These are phyloP conservation scores for Taphrina populina DNA, from an alignment of 1,139 yeast species.

Conservation along the genomic window DNA sequence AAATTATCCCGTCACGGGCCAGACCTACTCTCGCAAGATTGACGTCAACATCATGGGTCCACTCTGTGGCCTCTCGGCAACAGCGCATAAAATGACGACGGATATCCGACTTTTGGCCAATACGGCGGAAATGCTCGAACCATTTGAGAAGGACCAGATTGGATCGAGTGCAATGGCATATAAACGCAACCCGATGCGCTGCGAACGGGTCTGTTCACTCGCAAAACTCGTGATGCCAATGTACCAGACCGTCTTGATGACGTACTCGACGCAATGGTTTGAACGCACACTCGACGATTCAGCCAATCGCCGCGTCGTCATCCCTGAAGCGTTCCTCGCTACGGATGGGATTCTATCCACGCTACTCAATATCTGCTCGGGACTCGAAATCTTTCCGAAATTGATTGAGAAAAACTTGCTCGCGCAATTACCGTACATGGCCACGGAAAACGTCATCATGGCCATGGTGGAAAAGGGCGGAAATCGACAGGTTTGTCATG, in stretches of 20 bases:
- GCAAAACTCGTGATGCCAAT: conserved; percentile 92
- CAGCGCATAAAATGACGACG: conserved; percentile 97
- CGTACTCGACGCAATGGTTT: conserved; percentile 98
- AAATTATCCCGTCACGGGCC: conserved; percentile 97
- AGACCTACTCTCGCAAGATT: conserved; percentile 95
- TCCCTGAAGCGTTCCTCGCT: conserved; percentile 94
- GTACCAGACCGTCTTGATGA: conserved; percentile 89
- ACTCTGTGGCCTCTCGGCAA: conserved; percentile 89
- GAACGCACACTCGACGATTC: conserved; percentile 98
- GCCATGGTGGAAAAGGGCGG: conserved; percentile 99
- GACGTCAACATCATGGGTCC: conserved; percentile 94
- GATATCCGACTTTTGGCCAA: conserved; percentile 94
- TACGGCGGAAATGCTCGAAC: conserved; percentile 96
- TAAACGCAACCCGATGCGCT: conserved; percentile 99
- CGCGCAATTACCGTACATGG: conserved; percentile 98
- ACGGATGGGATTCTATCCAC: conserved; percentile 92
- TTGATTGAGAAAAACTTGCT: conserved; percentile 94
- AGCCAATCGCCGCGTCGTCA: conserved; percentile 94
- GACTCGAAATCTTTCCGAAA: conserved; percentile 96
- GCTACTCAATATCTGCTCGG: conserved; percentile 85
- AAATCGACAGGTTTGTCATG: conserved; percentile 93
- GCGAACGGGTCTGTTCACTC: conserved; percentile 96
- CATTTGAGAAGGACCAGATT: conserved; percentile 95
- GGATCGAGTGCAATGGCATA: conserved; percentile 99
- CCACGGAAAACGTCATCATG: conserved; percentile 98